These are phyloP conservation scores for Pleurozium schreberi DNA, from an alignment of 225 moss, liverwort and hornwort species.

Conservation along the genomic window DNA sequence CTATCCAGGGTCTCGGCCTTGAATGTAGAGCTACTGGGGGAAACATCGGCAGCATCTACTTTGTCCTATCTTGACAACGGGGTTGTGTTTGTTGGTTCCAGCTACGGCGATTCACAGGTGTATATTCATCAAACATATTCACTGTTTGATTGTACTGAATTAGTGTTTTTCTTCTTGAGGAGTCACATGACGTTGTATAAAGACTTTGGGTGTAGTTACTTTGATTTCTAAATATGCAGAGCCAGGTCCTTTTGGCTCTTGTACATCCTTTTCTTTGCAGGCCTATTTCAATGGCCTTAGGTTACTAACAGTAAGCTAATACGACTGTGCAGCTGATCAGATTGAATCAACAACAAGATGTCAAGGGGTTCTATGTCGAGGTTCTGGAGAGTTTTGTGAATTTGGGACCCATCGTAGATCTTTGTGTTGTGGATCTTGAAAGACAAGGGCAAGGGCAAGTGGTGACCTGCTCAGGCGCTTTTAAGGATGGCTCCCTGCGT, in stretches of 20 bases:
- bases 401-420: conserved; percentile 91
- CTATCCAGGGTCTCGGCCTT: conserved; percentile 67
- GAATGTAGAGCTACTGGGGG: conserved; percentile 88
- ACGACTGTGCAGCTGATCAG: conserved; percentile 63
- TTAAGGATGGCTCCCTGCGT: conserved; percentile 95
- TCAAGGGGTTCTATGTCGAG: conserved; percentile 79
- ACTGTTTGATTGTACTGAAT: neutral
- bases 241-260: neutral
- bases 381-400: conserved; percentile 95
- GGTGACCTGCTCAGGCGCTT: conserved; percentile 96
- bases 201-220: neutral
- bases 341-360: conserved; percentile 85
- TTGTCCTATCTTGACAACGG: conserved; percentile 92
- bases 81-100: conserved; percentile 91
- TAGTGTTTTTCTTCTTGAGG: neutral
- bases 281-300: neutral
- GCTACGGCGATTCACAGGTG: conserved; percentile 98
- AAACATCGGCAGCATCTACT: conserved; percentile 93
- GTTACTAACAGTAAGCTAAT: neutral
- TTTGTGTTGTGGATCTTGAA: conserved; percentile 97
- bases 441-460: conserved; percentile 98
- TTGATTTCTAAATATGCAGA: neutral
- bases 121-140: neutral
- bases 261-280: neutral
- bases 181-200: neutral